Percentiles rank a stretch among this genome's conserved stretches.
These are phyloP conservation scores for Malus sylvestris DNA, from an alignment of 306 rosid species.

Conservation along the genomic window DNA sequence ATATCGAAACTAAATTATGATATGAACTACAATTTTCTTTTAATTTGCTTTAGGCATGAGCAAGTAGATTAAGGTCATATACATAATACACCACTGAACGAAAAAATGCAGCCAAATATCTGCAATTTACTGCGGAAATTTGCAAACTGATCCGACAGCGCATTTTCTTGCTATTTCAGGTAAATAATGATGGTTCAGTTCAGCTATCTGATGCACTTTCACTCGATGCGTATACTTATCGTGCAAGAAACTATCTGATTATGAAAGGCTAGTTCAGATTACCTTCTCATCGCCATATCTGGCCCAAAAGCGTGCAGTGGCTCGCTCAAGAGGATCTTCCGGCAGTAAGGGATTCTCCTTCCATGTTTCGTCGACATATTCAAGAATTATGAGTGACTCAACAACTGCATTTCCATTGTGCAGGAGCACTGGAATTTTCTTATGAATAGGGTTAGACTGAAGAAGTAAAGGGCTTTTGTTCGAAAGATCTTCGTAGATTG, in stretches of 20 bases:
- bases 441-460: slow-evolving; percentile 19
- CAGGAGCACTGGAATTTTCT: slow-evolving; percentile 27
- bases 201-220: neutral
- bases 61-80: too few species aligned
- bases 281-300: slow-evolving; percentile 23
- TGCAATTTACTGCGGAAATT: too few species aligned
- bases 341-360: slow-evolving; percentile 26
- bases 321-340: slow-evolving; percentile 10
- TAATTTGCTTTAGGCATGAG: too few species aligned
- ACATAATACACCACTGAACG: too few species aligned
- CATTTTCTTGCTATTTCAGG: neutral
- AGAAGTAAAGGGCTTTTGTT: slow-evolving; percentile 34
- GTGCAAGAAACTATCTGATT: neutral
- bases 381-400: slow-evolving; percentile 26
- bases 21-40: neutral
- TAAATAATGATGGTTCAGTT: neutral
- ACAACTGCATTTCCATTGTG: slow-evolving; percentile 25
- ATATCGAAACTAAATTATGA: neutral
- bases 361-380: slow-evolving; percentile 33
- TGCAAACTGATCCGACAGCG: too few species aligned
- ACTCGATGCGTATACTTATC: neutral
- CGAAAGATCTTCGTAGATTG: slow-evolving; percentile 29
- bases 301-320: slow-evolving; percentile 33
- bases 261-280: neutral
- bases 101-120: too few species aligned